Base-by-base conservation (phyloP, 108 stramenopile genomes). In the Cylindrotheca closterium region DNA sequence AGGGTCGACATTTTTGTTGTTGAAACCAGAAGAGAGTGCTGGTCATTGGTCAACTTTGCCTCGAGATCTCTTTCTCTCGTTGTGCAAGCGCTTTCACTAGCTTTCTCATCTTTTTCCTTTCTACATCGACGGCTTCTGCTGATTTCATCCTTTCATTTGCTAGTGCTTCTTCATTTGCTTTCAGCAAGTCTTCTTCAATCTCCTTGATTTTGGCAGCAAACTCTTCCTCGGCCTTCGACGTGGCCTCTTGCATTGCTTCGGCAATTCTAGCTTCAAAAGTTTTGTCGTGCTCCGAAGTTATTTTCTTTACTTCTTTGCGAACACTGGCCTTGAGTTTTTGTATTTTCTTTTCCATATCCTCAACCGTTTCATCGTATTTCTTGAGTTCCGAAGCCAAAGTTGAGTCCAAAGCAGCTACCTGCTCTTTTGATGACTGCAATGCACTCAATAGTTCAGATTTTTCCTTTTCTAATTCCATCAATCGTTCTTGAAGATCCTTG, bases 1-100 rank as follows among this genome's bases (percentile, higher is more conserved):
- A n/a, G n/a, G n/a, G n/a, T n/a, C n/a, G n/a, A n/a, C n/a, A n/a
- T n/a, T n/a, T n/a, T n/a, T n/a, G n/a, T n/a, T n/a, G n/a, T n/a
- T n/a, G n/a, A n/a, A n/a, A n/a, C n/a, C n/a, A n/a, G n/a, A n/a
- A n/a, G n/a, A n/a, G n/a, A n/a, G n/a, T n/a, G n/a, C n/a, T n/a
- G n/a, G n/a, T n/a, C n/a, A n/a, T n/a, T n/a, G n/a, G n/a, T n/a
- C n/a, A n/a, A n/a, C n/a, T n/a, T n/a, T n/a, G n/a, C n/a, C n/a
- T n/a, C n/a, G n/a, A n/a, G n/a, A n/a, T n/a, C n/a, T 74, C 75
- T 58, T 74, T 71, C 63, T 79, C 78, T 45, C 74, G 63, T 19
- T 63, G n/a, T 7, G 78, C 78, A 27, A 79, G 47, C 2, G 73
- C 78, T 53, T 74, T 73, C 3, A 79, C 78, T 10, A 79, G 37